Percentiles rank a stretch among this genome's conserved stretches.
These are phyloP conservation scores for Xylariaceae sp. DNA, from an alignment of 2,329 filamentous ascomycete genomes.

Conservation along the genomic window DNA sequence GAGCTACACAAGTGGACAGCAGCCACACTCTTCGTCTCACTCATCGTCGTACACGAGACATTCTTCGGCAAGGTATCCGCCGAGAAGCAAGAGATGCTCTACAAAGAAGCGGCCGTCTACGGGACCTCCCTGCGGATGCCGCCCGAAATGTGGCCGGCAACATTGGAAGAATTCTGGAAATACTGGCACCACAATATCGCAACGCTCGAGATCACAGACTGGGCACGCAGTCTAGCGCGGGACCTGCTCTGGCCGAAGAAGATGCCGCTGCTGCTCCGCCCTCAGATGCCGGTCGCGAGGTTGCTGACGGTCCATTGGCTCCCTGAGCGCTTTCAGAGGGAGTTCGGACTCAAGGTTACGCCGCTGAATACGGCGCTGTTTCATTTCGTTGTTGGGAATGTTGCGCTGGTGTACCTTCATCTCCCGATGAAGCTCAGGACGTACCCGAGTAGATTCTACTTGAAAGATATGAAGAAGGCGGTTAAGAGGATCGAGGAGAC, in stretches of 20 bases:
- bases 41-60: slow-evolving; percentile 37
- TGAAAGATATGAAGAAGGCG: slow-evolving; percentile 43
- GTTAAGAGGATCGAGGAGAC: slow-evolving; percentile 25
- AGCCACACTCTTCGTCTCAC: slow-evolving; percentile 38
- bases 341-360: slow-evolving; percentile 38
- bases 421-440: slow-evolving; percentile 38
- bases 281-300: slow-evolving; percentile 37
- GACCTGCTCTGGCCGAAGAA: slow-evolving; percentile 41
- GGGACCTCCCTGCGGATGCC: slow-evolving; percentile 26
- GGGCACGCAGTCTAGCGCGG: slow-evolving; percentile 39
- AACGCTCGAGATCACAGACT: slow-evolving; percentile 42
- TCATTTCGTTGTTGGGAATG: slow-evolving; percentile 31
- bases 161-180: slow-evolving; percentile 44
- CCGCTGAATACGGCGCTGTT: slow-evolving; percentile 31
- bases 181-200: slow-evolving; percentile 48
- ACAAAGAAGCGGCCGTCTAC: slow-evolving; percentile 14
- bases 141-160: slow-evolving; percentile 46
- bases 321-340: slow-evolving; percentile 37
- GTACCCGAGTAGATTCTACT: slow-evolving; percentile 39
- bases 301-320: slow-evolving; percentile 42
- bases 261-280: slow-evolving; percentile 29
- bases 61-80: slow-evolving; percentile 32
- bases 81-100: slow-evolving; percentile 22
- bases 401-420: slow-evolving; percentile 34
- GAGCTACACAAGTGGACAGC: slow-evolving; percentile 42